phyloP scores from a whole-genome alignment of 2,329 filamentous ascomycete genomes.

The Alternaria arborescens region DNA sequence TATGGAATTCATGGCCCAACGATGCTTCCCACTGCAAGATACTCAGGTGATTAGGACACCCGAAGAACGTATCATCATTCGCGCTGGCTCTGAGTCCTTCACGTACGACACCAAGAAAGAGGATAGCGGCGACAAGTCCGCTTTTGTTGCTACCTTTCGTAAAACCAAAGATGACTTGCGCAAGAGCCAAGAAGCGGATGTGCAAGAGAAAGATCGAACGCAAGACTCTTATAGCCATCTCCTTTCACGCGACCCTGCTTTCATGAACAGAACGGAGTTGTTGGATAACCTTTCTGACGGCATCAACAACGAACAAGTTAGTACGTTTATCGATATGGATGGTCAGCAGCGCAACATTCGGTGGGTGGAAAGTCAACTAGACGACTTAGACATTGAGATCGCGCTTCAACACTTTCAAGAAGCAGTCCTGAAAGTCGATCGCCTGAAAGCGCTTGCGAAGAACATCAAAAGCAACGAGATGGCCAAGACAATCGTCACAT shows the following conservation, averaged over 20 bases:
- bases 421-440: conserved; percentile 84
- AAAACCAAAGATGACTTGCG: conserved; percentile 93
- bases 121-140: conserved; percentile 79
- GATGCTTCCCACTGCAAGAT: conserved; percentile 92
- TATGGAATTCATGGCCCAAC: conserved; percentile 84
- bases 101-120: conserved; percentile 91
- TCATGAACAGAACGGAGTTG: conserved; percentile 80
- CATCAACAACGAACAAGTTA: conserved; percentile 74
- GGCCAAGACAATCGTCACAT: conserved; percentile 90
- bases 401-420: conserved; percentile 88
- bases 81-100: conserved; percentile 88
- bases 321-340: conserved; percentile 91
- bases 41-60: conserved; percentile 88
- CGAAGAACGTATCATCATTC: conserved; percentile 76
- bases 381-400: conserved; percentile 95
- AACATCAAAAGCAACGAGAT: conserved; percentile 84
- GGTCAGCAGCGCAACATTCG: conserved; percentile 95
- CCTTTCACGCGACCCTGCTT: conserved; percentile 76
- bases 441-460: conserved; percentile 79
- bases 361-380: conserved; percentile 94
- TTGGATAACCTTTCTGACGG: conserved; percentile 74
- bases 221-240: conserved; percentile 88
- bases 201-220: conserved; percentile 84
- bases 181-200: conserved; percentile 83
- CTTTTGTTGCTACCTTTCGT: conserved; percentile 85